These are phyloP conservation scores for Ustulina deusta DNA, from an alignment of 2,329 filamentous ascomycete species.

Conservation along the genomic window DNA sequence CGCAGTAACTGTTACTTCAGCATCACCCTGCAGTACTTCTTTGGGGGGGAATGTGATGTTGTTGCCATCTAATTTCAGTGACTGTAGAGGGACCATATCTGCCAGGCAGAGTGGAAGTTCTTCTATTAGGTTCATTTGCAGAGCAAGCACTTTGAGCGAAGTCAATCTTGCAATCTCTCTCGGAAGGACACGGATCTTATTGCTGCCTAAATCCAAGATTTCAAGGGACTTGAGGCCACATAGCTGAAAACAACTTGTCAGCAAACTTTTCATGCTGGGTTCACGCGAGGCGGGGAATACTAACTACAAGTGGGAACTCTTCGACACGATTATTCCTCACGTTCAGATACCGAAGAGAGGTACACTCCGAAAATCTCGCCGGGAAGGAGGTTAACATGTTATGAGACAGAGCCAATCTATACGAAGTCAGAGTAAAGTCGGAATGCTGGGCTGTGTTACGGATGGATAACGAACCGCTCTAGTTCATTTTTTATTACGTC, in stretches of 20 bases:
- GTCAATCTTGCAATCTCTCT: constrained; percentile 82
- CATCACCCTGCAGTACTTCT: constrained; percentile 74
- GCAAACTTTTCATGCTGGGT: constrained; percentile 12
- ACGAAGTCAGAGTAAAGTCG: constrained; percentile 20
- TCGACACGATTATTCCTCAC: constrained; percentile 80
- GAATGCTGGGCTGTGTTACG: background rate
- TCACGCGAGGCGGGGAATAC: constrained; percentile 36
- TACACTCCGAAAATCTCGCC: constrained; percentile 78
- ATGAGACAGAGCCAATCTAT: constrained; percentile 82
- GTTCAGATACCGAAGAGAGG: constrained; percentile 82
- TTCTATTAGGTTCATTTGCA: constrained; percentile 88
- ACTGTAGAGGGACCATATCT: constrained; percentile 89
- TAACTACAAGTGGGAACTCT: constrained; percentile 69
- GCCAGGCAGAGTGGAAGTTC: constrained; percentile 85
- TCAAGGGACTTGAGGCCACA: constrained; percentile 88
- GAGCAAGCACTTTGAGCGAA: constrained; percentile 88
- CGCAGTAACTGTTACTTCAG: constrained; percentile 69
- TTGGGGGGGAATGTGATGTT: constrained; percentile 83
- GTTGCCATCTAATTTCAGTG: constrained; percentile 91
- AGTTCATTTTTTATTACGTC: constrained; percentile 80
- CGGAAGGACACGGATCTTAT: constrained; percentile 82
- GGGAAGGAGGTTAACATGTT: constrained; percentile 80
- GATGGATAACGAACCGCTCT: constrained; percentile 67
- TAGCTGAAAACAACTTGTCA: constrained; percentile 66
- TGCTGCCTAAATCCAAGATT: constrained; percentile 91